Base-by-base conservation (phyloP, 129 eudicot species). In the Artemisia tridentata region DNA sequence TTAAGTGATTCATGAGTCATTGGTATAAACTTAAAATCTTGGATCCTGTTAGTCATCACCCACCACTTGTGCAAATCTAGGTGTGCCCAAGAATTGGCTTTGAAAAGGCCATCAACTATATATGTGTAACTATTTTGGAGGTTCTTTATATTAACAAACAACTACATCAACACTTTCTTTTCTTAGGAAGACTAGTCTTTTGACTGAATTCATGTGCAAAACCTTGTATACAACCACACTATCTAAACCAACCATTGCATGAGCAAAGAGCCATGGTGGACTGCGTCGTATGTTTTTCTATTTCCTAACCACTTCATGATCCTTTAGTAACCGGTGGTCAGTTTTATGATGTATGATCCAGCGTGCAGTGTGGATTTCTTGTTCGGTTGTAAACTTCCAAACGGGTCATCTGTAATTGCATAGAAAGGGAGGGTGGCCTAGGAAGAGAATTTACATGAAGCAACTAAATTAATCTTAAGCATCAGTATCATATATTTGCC, bases 191-290 rank as follows among this genome's bases (percentile, higher is more conserved):
- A 6, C 41, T 6, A 34, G 1, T 34, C 41, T 5, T 34, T 34
- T 34, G 41, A 6, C 41, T 1, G 41, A 34, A 34, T 5, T 34
- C 29, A 34, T 63, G 18, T 16, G 46, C 20, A 16, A 34, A 10
- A 63, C 18, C 23, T 34, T 34, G 50, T 38, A 23, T 17, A 63
- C 68, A 34, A 34, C 17, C 25, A 63, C 68, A 64, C 52, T 64
- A 27, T 29, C 67, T 31, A 1, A 31, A 21, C 20, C 47, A 41
- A n/a, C 51, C 25, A 19, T 64, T 64, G 69, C 69, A 64, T 64
- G 51, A 34, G 54, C 49, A 63, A 63, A 8, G 50, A 29, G 34
- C 34, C 34, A 29, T 3, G 34, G 34, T 29, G 29, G 29, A 25
- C 29, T 25, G 29, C 4, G 29, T 25, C 29, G 29, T 25, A 23